Evolutionary conservation across 2,329 filamentous ascomycete species (phyloP).

Genomic region (Plectosphaerella sp.): DNA sequence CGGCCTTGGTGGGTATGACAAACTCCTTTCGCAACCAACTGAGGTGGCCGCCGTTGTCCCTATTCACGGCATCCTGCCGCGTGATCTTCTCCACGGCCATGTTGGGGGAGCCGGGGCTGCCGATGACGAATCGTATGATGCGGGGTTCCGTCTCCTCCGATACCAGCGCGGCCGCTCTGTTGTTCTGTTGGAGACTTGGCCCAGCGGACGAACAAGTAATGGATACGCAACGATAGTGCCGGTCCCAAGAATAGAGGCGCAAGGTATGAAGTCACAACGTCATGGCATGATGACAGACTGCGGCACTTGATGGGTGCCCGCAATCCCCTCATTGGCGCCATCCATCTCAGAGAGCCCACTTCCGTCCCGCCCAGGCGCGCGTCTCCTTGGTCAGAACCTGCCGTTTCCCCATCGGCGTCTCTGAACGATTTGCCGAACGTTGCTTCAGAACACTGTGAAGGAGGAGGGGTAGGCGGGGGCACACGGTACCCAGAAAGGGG

Average conservation of each 20-base stretch:
- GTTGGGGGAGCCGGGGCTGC: neutral
- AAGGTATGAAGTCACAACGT: neutral
- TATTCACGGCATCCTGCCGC: constrained; percentile 9
- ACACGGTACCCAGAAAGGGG: neutral
- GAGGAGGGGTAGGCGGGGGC: neutral
- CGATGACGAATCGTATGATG: neutral
- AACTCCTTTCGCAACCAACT: constrained; percentile 59
- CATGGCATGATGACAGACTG: neutral
- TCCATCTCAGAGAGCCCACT: neutral
- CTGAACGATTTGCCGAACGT: neutral
- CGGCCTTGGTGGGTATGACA: constrained; percentile 55
- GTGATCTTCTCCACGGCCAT: neutral
- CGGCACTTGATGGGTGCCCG: neutral
- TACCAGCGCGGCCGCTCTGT: neutral
- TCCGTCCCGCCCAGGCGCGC: neutral
- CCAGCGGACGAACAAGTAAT: neutral
- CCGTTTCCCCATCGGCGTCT: neutral
- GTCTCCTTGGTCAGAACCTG: neutral
- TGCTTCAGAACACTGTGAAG: neutral
- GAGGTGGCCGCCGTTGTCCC: constrained; percentile 54
- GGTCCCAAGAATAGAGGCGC: neutral
- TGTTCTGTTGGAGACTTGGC: neutral
- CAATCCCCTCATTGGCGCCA: neutral
- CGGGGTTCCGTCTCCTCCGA: neutral
- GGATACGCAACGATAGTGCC: neutral